phyloP scores from a whole-genome alignment of 768 basidiomycete species.

The Suillus placidus region DNA sequence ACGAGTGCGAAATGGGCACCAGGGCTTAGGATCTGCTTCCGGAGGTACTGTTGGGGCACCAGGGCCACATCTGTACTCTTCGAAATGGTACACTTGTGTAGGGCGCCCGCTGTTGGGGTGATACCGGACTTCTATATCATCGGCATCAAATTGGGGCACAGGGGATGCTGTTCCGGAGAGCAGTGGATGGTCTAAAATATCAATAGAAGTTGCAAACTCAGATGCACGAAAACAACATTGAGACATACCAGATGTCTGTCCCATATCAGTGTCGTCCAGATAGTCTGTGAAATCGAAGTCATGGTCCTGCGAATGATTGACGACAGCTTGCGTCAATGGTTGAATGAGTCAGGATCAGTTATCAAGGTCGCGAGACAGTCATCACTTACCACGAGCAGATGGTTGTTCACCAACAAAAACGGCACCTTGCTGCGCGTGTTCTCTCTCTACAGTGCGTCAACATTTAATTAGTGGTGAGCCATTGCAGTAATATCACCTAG shows the following conservation, averaged over 20 bases:
- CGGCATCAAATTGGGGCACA: background rate
- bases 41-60: background rate
- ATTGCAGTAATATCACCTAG: too few relatives aligned
- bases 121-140: conserved; percentile 13
- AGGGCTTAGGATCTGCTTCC: conserved; percentile 11
- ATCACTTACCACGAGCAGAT: too few relatives aligned
- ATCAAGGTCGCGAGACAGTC: too few relatives aligned
- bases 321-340: too few relatives aligned
- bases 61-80: background rate
- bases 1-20: conserved; percentile 10
- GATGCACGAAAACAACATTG: background rate
- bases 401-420: too few relatives aligned
- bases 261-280: background rate
- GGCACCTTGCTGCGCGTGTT: too few relatives aligned
- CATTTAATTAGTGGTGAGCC: too few relatives aligned
- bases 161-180: background rate
- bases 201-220: too few relatives aligned
- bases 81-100: conserved; percentile 6
- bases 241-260: background rate
- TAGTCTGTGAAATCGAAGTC: background rate
- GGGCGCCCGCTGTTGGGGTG: conserved; percentile 11
- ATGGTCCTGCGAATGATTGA: background rate
- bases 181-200: background rate
- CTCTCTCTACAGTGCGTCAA: background rate
- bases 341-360: too few relatives aligned